Evolutionary conservation across 305 asterid species (phyloP), one percentile per base, ranked within the genome.

Genomic region (Rubia balearica): DNA sequence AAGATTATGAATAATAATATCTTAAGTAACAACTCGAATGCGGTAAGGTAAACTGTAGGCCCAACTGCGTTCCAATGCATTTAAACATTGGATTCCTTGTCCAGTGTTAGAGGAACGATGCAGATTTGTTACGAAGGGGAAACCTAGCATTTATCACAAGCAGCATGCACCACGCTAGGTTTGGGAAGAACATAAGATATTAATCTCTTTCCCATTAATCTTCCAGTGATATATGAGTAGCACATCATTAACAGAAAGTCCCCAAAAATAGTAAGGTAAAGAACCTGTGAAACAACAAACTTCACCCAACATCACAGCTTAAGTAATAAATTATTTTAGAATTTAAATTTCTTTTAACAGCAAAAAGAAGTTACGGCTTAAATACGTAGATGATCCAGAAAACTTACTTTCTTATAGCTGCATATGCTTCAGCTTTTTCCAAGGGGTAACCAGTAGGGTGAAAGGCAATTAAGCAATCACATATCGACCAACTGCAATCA

Each of bases 401-500:
- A 65, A 68, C 87, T 75, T 87, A 94, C 99, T 87, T 94, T 83
- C 99, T 88, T 59, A 88, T 79, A 70, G 89, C 85, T 38, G 99
- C 90, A 80, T 94, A 91, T 56, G 96, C 95, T 80, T 89, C 96
- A 65, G 92, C 99, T 87, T 87, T 91, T 80, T 87, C 73, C 80
- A 94, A 78, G 40, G 97, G 98, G 79, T 88, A 94, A 48, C 96
- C 96, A 65, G 85, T 75, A 43, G 96, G 91, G 71, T 94, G 81
- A 86, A 91, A 94, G 61, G 96, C 99, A 79, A 94, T 86, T 85
- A 94, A 82, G 76, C 98, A 94, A 71, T 94, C 96, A 72, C 99
- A 91, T 74, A 87, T 76, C 19, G 96, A 96, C 97, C 99, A 94
- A 68, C 99, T 94, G 85, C 81, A 81, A 75, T 61, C 43, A 66